phyloP scores from a whole-genome alignment of 495 filamentous ascomycete genomes.

The Penicillium arizonense region DNA sequence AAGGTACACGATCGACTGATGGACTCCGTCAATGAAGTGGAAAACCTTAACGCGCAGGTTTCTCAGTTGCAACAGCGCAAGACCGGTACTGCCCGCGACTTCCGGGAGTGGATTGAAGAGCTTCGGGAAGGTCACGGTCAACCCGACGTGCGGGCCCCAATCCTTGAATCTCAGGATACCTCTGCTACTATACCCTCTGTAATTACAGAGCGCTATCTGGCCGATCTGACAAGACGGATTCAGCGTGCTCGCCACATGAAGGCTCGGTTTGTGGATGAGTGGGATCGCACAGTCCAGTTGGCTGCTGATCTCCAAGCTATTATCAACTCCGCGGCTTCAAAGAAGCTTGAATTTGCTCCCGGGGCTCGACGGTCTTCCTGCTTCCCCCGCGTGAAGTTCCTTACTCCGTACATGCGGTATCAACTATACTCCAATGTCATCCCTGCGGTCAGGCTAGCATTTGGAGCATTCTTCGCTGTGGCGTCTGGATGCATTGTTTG shows the following conservation, averaged over 20 bases:
- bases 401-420: slow-evolving; percentile 88
- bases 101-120: slow-evolving; percentile 94
- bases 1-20: slow-evolving; percentile 82
- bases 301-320: slow-evolving; percentile 76
- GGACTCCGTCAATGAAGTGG: slow-evolving; percentile 77
- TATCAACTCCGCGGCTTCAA: slow-evolving; percentile 77
- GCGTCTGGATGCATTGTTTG: slow-evolving; percentile 84
- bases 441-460: slow-evolving; percentile 58
- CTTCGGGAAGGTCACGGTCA: slow-evolving; percentile 71
- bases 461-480: slow-evolving; percentile 63
- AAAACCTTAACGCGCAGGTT: slow-evolving; percentile 79
- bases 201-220: slow-evolving; percentile 90
- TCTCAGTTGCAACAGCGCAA: slow-evolving; percentile 75
- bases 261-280: slow-evolving; percentile 77
- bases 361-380: slow-evolving; percentile 54
- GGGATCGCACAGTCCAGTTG: slow-evolving; percentile 73
- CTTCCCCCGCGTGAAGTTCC: slow-evolving; percentile 51
- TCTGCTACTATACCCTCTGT: slow-evolving; percentile 62
- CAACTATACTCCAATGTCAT: slow-evolving; percentile 67
- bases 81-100: slow-evolving; percentile 74
- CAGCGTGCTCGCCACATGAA: slow-evolving; percentile 79
- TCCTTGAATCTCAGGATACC: slow-evolving; percentile 34
- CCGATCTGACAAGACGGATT: slow-evolving; percentile 79
- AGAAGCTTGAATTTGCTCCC: slow-evolving; percentile 71
- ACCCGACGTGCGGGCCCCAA: slow-evolving; percentile 58